These are phyloP conservation scores for Aspergillus sergii DNA, from an alignment of 2,329 filamentous ascomycete genomes.

Conservation along the genomic window DNA sequence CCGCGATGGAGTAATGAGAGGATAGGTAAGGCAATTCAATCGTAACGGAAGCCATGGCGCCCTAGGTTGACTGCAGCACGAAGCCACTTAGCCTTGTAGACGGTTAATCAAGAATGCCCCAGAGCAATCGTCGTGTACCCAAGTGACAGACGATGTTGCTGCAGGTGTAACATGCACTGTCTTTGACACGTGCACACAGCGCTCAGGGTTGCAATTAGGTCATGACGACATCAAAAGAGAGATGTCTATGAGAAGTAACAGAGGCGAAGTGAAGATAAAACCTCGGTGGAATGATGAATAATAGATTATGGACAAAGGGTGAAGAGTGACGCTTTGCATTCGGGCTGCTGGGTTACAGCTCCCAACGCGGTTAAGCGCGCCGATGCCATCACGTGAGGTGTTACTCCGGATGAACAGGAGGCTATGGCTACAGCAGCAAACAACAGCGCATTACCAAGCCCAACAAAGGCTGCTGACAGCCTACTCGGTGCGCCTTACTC, in stretches of 20 bases:
- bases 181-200: conserved; percentile 20
- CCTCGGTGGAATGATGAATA: conserved; percentile 14
- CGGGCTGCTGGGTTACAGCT: conserved; percentile 15
- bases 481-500: background rate
- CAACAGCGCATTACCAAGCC: background rate
- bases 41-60: conserved; percentile 56
- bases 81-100: conserved; percentile 12
- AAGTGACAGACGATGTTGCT: conserved; percentile 1
- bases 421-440: background rate
- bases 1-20: conserved; percentile 59
- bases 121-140: background rate
- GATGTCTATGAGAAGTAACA: conserved; percentile 15
- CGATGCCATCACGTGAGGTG: conserved; percentile 5
- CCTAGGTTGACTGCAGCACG: conserved; percentile 18
- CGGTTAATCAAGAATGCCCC: background rate
- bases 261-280: conserved; percentile 14
- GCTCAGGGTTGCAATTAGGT: conserved; percentile 17
- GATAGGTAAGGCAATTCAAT: conserved; percentile 63
- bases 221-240: conserved; percentile 18
- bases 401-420: conserved; percentile 1
- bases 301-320: conserved; percentile 12
- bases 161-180: background rate
- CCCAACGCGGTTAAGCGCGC: conserved; percentile 21
- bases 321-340: conserved; percentile 13
- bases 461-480: background rate